Evolutionary conservation across 495 filamentous ascomycete species (phyloP), one percentile per base, ranked within the genome.

Genomic region (Beverwykella pulmonaria): DNA sequence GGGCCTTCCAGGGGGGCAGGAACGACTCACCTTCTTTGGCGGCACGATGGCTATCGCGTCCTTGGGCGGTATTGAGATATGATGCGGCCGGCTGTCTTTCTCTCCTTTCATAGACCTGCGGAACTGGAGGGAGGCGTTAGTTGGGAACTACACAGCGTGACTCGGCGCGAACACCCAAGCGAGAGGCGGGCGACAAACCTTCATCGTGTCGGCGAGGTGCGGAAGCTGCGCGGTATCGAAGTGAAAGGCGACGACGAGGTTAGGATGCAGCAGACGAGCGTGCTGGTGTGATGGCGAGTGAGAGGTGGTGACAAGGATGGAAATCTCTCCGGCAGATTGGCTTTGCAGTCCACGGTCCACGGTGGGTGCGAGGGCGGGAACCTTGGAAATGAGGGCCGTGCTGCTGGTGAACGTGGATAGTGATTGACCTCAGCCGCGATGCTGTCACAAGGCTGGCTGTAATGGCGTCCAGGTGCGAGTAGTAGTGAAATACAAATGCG

Each of bases 41-140:
- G 94, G 93, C 30, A 93, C 84, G 75, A 98, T 98, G 10, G 94
- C 92, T 63, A 96, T 84, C n/a, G 93, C 91, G 46, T 92, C 88
- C 75, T 98, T 98, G 60, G 91, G 91, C 0, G 92, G 89, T 53
- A 97, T 92, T 48, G 91, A 92, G 72, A 93, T 87, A 71, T 93
- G 90, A 62, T 90, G 88, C 69, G 87, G 84, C 77, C 84, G 88
- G 65, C 80, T 78, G 67, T 77, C 67, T 70, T 76, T 70, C 41
- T 77, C 75, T 59, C 75, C 70, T 67, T 77, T 76, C 65, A 75
- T 74, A 8, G 77, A 79, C 52, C 74, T 63, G 44, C 77, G 77
- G 57, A 79, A 79, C 77, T 79, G 70, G 56, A 44, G 39, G 10
- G 22, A n/a, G 1, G 22, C 7, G 61, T 69, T 69, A 69, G 66